Base-by-base conservation (phyloP, 768 basidiomycete species). In the Termitomyces sp. region DNA sequence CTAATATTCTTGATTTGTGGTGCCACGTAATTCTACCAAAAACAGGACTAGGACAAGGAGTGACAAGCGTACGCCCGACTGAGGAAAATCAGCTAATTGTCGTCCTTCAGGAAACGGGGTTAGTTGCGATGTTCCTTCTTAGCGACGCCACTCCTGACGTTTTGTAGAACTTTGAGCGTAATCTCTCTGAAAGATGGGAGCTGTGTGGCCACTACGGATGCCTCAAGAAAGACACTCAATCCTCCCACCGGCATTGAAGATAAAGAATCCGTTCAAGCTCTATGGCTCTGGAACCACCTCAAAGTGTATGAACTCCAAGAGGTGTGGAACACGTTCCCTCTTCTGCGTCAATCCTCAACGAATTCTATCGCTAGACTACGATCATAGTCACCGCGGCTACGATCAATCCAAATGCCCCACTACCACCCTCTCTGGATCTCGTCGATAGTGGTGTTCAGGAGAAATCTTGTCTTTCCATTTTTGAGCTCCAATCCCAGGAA, bases 81-180 rank as follows among this genome's bases (percentile, higher is more conserved):
- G 70, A 76, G n/a, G 68, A 72, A 23, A 68, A 72, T 12, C 56
- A 69, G 10, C 65, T 79, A 44, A 53, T 89, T 25, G 70, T 80
- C 1, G 79, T 79, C 22, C 67, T 92, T 38, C 85, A 86, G 48
- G 76, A 82, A 60, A 76, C 80, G 39, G 91, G 90, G 90, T 90
- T 63, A 64, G 75, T 66, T 33, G 9, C 38, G n/a, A 18, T 22
- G 31, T 11, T 7, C 33, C 7, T 50, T n/a, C 43, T 27, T 7
- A 25, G 43, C 42, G n/a, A 40, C 56, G 35, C 31, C 48, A 52
- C 41, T 58, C 50, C 57, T 48, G 50, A 20, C 12, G 25, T 50
- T n/a, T 54, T 40, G 10, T 55, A 89, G 88, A 12, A 67, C 79
- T 54, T 63, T 91, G 18, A 79, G 77, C 23, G 66, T 85, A 1